Evolutionary conservation across 306 rosid species (phyloP), one percentile per base, ranked within the genome.

Genomic region (Begonia loranthoides): DNA sequence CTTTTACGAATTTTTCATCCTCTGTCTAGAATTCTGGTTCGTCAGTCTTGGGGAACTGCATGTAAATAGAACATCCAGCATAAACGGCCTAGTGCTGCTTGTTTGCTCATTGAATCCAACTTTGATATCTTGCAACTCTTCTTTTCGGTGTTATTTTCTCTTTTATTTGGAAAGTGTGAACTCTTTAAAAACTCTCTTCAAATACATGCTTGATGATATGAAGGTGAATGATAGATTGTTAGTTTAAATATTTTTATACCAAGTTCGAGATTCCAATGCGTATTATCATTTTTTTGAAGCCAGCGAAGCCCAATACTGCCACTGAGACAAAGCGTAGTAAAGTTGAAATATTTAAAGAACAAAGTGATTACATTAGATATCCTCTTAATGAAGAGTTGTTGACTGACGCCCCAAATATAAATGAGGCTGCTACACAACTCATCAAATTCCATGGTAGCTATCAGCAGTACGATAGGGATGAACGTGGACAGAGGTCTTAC

Each of bases 361-460:
- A 92, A 5, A 92, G 99, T 48, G 82, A 92, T 58, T 92, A 40
- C 71, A 92, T 92, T 28, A 69, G 99, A 51, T 86, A 83, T 57
- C 99, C 99, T 60, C 88, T 92, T 46, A 83, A 83, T 2, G 99
- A 92, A 77, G 99, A 92, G 71, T 61, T 86, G 66, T 59, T 78
- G 68, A 92, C 80, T 0, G 99, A 86, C 44, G 80, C 96, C 2
- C 96, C 99, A 9, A 86, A 92, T 47, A 71, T 92, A 13, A 73
- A 88, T 24, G 99, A 92, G 60, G 76, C 95, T n/a, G 94, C 93
- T 7, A 79, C 88, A 0, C 99, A 92, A 43, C 46, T 92, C 68
- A 92, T 92, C 51, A 92, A 92, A 83, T 92, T 92, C 58, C 99
- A 92, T 33, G 96, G 99, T 34, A 92, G 99, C 72, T 92, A 92